Evolutionary conservation across 176 grass and related monocot species (phyloP).

Genomic region (Avena eriantha): DNA sequence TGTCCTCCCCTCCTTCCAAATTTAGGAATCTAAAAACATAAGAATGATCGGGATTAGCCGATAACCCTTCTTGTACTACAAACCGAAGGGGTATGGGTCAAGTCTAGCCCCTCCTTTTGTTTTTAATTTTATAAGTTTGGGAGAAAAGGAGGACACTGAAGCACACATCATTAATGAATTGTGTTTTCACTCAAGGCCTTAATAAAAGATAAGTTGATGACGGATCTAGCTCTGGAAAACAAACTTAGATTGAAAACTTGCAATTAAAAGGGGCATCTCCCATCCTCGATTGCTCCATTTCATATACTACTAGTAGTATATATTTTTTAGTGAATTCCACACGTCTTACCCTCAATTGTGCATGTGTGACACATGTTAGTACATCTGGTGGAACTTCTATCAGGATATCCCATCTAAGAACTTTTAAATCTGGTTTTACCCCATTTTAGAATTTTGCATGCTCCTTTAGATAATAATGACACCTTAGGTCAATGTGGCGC

Average conservation of each 20-base stretch:
- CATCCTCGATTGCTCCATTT: background rate
- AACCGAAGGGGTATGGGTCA: no score
- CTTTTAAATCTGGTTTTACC: background rate
- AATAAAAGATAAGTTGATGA: background rate
- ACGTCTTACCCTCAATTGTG: background rate
- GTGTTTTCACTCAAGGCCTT: background rate
- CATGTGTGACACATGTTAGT: background rate
- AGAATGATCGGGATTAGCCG: no score
- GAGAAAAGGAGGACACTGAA: no score
- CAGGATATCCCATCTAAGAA: background rate
- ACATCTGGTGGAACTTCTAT: background rate
- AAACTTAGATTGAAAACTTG: background rate
- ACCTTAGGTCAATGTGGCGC: no score
- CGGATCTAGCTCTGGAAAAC: constrained; percentile 1
- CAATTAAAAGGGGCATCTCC: background rate
- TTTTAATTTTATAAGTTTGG: no score
- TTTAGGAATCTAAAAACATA: no score
- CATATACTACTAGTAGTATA: background rate
- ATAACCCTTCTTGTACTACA: no score
- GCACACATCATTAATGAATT: background rate
- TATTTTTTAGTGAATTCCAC: background rate
- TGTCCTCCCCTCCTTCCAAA: no score
- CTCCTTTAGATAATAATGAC: no score
- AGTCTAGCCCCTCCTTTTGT: no score
- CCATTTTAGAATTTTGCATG: background rate